phyloP scores from a whole-genome alignment of 2,329 filamentous ascomycete species.

The Epichloe sibirici region DNA sequence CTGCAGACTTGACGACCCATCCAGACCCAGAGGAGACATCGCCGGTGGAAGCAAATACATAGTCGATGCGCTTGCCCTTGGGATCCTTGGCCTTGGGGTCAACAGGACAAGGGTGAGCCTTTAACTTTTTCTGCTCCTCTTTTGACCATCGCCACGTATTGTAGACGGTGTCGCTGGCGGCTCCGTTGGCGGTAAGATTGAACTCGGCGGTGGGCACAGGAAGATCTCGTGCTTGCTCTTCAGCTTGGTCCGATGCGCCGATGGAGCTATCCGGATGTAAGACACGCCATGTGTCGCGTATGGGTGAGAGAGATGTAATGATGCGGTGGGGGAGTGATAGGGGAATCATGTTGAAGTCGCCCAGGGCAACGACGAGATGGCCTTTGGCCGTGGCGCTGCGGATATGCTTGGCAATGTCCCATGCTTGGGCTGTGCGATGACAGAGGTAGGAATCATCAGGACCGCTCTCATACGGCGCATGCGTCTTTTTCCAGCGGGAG shows the following conservation, averaged over 20 bases:
- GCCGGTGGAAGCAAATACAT: slow-evolving; percentile 69
- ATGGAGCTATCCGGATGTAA: slow-evolving; percentile 75
- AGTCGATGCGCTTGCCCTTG: slow-evolving; percentile 79
- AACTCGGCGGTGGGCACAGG: slow-evolving; percentile 64
- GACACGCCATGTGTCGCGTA: slow-evolving; percentile 74
- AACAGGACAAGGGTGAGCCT: slow-evolving; percentile 43
- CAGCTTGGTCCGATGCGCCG: slow-evolving; percentile 55
- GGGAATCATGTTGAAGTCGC: slow-evolving; percentile 97
- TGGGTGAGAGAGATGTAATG: slow-evolving; percentile 64
- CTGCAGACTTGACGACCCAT: slow-evolving; percentile 61
- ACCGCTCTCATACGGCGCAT: slow-evolving; percentile 76
- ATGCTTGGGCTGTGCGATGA: slow-evolving; percentile 84
- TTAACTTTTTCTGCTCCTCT: slow-evolving; percentile 53
- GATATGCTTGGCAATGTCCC: slow-evolving; percentile 87
- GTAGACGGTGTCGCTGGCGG: slow-evolving; percentile 71
- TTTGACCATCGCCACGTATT: slow-evolving; percentile 93
- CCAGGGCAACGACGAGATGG: slow-evolving; percentile 72
- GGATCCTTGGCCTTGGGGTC: slow-evolving; percentile 56
- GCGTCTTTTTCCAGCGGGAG: slow-evolving; percentile 31
- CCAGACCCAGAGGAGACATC: slow-evolving; percentile 18
- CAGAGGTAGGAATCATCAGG: slow-evolving; percentile 76
- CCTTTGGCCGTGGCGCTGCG: slow-evolving; percentile 68
- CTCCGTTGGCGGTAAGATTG: slow-evolving; percentile 71
- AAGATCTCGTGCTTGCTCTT: slow-evolving; percentile 52
- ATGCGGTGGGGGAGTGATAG: slow-evolving; percentile 72